phyloP scores from a whole-genome alignment of 805 yeast genomes.

The Saccharomycopsis capsularis region DNA sequence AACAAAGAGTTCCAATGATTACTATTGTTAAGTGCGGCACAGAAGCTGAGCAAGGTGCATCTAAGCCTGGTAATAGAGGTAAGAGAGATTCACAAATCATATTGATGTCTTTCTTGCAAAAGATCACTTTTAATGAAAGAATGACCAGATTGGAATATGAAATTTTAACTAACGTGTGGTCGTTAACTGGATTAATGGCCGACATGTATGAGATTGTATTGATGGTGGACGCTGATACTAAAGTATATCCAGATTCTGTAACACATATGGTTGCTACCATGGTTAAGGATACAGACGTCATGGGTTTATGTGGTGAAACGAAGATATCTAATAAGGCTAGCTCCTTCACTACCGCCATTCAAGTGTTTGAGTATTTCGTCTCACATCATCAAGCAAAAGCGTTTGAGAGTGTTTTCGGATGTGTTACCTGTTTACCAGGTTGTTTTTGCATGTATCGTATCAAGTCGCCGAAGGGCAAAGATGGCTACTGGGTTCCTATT shows the following conservation, averaged over 20 bases:
- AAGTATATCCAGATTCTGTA: conserved; percentile 76
- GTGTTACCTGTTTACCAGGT: conserved; percentile 93
- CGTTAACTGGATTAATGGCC: conserved; percentile 78
- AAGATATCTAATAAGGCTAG: conserved; percentile 76
- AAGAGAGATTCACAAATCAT: conserved; percentile 92
- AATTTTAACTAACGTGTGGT: conserved; percentile 67
- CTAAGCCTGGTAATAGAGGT: conserved; percentile 91
- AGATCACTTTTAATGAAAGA: conserved; percentile 84
- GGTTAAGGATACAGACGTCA: conserved; percentile 77
- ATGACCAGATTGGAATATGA: conserved; percentile 88
- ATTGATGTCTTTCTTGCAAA: conserved; percentile 84
- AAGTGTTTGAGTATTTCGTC: conserved; percentile 87
- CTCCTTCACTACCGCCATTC: conserved; percentile 89
- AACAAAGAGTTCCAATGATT: conserved; percentile 76
- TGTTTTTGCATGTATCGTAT: conserved; percentile 90
- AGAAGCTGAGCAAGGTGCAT: conserved; percentile 60
- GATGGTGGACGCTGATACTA: conserved; percentile 95
- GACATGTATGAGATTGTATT: conserved; percentile 73
- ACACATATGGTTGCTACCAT: conserved; percentile 88
- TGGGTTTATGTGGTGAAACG: conserved; percentile 96
- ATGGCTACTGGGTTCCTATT: conserved; percentile 88
- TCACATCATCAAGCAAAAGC: conserved; percentile 95
- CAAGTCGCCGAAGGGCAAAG: conserved; percentile 76
- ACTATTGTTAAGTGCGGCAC: conserved; percentile 85
- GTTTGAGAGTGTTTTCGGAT: conserved; percentile 89